Percentiles rank a stretch among this genome's conserved stretches.
Evolutionary conservation across 116 monocot genomes (phyloP).

Genomic region (Zostera marina): DNA sequence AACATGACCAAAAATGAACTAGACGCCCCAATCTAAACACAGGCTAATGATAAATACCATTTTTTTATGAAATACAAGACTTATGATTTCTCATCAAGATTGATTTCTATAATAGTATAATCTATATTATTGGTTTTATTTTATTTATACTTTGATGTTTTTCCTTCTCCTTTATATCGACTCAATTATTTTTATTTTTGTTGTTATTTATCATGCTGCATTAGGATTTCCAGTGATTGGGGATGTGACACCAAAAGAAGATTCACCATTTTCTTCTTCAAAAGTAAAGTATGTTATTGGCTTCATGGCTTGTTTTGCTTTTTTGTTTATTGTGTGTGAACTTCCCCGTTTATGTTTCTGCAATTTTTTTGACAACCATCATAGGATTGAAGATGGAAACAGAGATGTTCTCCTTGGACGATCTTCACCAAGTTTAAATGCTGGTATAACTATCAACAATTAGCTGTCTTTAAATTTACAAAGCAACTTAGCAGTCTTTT

Average conservation of each 20-base stretch:
- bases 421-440: conserved; percentile 44
- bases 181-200: no score
- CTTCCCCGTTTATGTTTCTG: conserved; percentile 10
- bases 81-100: no score
- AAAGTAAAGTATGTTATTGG: conserved; percentile 67
- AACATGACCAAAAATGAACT: no score
- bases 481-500: background rate
- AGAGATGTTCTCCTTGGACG: conserved; percentile 47
- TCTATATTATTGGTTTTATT: no score
- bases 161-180: no score
- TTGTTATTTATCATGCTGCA: background rate
- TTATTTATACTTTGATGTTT: no score
- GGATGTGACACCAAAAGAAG: conserved; percentile 57
- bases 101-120: no score
- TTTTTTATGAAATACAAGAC: no score
- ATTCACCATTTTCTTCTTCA: conserved; percentile 86
- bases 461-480: conserved; percentile 1
- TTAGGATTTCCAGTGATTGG: conserved; percentile 21
- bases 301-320: conserved; percentile 3
- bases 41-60: no score
- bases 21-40: no score
- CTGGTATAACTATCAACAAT: conserved; percentile 25
- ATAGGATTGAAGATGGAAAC: conserved; percentile 65
- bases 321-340: background rate
- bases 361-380: background rate